Conservation (phyloP, 2,329 filamentous ascomycete genomes). For the Geosmithia flava region DNA sequence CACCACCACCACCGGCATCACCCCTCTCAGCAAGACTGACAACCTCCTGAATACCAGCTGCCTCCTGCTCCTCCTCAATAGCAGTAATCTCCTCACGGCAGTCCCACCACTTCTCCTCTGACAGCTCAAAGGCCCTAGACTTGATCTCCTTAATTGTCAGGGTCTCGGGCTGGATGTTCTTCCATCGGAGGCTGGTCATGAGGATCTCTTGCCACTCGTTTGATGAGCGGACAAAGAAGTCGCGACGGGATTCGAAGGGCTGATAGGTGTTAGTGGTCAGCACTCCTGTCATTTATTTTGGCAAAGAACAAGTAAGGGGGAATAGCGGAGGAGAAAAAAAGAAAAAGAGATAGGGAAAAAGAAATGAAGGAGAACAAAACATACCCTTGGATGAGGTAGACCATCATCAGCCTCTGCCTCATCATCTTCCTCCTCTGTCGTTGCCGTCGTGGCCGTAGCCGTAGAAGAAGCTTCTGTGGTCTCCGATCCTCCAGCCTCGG, state of each 20-base stretch:
- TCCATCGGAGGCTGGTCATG: slow-evolving; percentile 61
- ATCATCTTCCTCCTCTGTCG: slow-evolving; percentile 22
- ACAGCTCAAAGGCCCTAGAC: slow-evolving; percentile 76
- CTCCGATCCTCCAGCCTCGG: slow-evolving; percentile 21
- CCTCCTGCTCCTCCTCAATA: slow-evolving; percentile 92
- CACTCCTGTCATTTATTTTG: slow-evolving; percentile 1
- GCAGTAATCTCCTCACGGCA: slow-evolving; percentile 84
- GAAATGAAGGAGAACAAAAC: slow-evolving; percentile 10
- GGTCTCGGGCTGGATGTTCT: slow-evolving; percentile 52
- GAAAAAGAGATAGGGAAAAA: no score
- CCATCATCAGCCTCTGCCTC: slow-evolving; percentile 52
- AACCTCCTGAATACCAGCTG: slow-evolving; percentile 87
- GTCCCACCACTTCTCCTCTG: slow-evolving; percentile 99
- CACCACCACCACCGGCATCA: slow-evolving; percentile 30
- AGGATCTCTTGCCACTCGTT: slow-evolving; percentile 84
- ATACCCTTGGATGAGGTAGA: slow-evolving; percentile 55
- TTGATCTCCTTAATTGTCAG: slow-evolving; percentile 83
- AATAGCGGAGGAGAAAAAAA: no score
- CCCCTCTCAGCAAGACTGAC: slow-evolving; percentile 71
- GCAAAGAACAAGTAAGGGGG: neutral
- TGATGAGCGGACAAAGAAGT: slow-evolving; percentile 83
- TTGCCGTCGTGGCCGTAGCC: slow-evolving; percentile 8
- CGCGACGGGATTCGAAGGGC: slow-evolving; percentile 80
- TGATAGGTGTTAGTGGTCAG: slow-evolving; percentile 21
- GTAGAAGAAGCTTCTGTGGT: slow-evolving; percentile 7